Percentiles rank a stretch among this genome's conserved stretches.
phyloP scores from a whole-genome alignment of 768 basidiomycete species.

The Amanita jacksonii region DNA sequence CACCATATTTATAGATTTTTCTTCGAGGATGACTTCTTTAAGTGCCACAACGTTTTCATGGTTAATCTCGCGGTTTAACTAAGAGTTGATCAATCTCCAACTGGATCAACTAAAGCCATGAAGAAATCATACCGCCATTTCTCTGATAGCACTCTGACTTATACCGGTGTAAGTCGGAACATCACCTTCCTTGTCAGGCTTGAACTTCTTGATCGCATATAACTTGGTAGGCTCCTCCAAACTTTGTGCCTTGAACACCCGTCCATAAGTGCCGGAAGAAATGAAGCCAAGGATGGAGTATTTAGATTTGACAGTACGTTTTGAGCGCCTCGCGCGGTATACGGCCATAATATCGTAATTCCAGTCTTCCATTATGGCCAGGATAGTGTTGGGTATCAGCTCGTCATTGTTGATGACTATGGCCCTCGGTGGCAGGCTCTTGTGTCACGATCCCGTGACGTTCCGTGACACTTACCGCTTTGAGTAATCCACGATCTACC shows the following conservation, averaged over 20 bases:
- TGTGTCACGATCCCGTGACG: background rate
- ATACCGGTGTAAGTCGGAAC: slow-evolving; percentile 93
- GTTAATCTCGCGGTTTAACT: slow-evolving; percentile 84
- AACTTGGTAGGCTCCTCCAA: slow-evolving; percentile 58
- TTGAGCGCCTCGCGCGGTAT: slow-evolving; percentile 68
- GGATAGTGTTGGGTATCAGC: background rate
- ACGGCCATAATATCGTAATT: slow-evolving; percentile 70
- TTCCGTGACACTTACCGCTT: background rate
- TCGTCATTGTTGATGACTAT: too few species aligned
- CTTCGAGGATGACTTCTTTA: slow-evolving; percentile 92
- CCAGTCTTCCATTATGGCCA: slow-evolving; percentile 24
- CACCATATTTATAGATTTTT: slow-evolving; percentile 98
- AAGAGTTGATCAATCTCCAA: background rate
- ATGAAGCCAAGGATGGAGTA: slow-evolving; percentile 95
- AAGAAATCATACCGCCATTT: slow-evolving; percentile 66
- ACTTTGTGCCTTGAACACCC: slow-evolving; percentile 96
- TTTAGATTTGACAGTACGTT: slow-evolving; percentile 63
- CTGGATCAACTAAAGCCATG: background rate
- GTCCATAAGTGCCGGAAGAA: slow-evolving; percentile 94
- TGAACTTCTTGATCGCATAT: slow-evolving; percentile 99
- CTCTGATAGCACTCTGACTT: slow-evolving; percentile 93
- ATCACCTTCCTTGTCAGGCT: slow-evolving; percentile 99
- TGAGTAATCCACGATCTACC: background rate
- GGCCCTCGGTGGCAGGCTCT: too few species aligned
- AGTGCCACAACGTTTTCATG: slow-evolving; percentile 90